These are phyloP conservation scores for Pezicula neosporulosa DNA, from an alignment of 2,329 filamentous ascomycete genomes.

Conservation along the genomic window DNA sequence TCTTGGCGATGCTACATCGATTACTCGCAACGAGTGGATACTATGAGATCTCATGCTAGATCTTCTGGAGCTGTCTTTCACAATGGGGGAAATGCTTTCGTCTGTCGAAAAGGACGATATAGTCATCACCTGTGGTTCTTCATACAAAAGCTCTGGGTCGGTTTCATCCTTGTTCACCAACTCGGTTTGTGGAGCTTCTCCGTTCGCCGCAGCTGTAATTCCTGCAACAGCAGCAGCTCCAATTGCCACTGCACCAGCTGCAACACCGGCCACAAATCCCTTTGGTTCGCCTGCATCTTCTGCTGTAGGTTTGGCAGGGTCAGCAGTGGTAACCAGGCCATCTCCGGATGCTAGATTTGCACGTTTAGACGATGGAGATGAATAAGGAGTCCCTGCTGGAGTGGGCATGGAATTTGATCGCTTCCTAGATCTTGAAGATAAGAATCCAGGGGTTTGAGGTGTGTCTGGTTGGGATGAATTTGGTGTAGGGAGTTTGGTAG, in stretches of 20 bases:
- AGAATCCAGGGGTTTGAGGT: conserved; percentile 10
- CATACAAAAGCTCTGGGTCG: conserved; percentile 23
- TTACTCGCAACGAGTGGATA: conserved; percentile 27
- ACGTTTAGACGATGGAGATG: conserved; percentile 13
- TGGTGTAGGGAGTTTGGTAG: conserved; percentile 20
- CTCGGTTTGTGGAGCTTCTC: conserved; percentile 16
- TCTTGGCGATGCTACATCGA: conserved; percentile 25
- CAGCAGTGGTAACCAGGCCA: neutral
- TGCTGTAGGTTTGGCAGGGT: neutral
- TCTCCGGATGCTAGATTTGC: conserved; percentile 6
- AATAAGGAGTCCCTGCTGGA: conserved; percentile 14
- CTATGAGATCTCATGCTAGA: conserved; percentile 26
- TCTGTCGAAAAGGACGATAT: conserved; percentile 29
- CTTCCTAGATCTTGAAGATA: conserved; percentile 16
- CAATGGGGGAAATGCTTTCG: conserved; percentile 20
- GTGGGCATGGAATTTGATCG: conserved; percentile 26
- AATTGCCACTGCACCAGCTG: conserved; percentile 13
- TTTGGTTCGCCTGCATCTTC: neutral
- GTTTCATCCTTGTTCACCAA: conserved; percentile 13
- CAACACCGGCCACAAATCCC: conserved; percentile 9
- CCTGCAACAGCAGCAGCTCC: conserved; percentile 18
- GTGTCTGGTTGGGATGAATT: conserved; percentile 20
- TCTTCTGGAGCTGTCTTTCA: conserved; percentile 14
- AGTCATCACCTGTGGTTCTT: conserved; percentile 31
- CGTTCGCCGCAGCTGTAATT: conserved; percentile 14